Base-by-base conservation (phyloP, 192 early-diverging fungal species). In the Spizellomyces sp. region DNA sequence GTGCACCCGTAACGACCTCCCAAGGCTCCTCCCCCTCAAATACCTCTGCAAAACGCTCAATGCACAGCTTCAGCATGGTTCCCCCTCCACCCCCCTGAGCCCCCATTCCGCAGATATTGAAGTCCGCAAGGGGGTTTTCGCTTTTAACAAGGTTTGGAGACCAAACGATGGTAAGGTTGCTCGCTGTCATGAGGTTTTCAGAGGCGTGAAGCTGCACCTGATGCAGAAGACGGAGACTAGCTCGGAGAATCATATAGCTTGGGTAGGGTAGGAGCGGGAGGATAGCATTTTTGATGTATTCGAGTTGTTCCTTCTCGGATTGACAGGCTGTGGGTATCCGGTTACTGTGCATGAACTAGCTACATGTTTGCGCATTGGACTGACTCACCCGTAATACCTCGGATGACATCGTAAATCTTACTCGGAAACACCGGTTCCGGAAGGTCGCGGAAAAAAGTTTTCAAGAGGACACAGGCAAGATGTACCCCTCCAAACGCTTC, bases 161-260 rank as follows among this genome's bases (percentile, higher is more conserved):
- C 86, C 94, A 92, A 2, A 95, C 91, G 10, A 94, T 87, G 0
- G 93, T 90, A 55, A 96, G 79, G 75, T 93, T 94, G 44, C 81
- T 79, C 5, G 90, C 68, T 2, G 90, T 94, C 96, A 98, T 98
- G 65, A 88, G 83, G 84, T 96, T 98, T 1, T 71, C 69, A 47
- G 77, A 70, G 19, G 86, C 81, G 70, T 91, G 80, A 22, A 85
- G 80, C 21, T 92, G 86, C 41, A 95, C 87, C 15, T 88, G 80
- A 45, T 83, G 79, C 47, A 96, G 79, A 27, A 96, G 86, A 22
- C 80, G 71, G 68, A 91, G 91, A n/a, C 93, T 77, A 46, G 87
- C 87, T 46, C 64, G 67, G 42, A 84, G 58, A 6, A 81, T 67
- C 14, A 74, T 55, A 14, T 19, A 8, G 42, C 45, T 65, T 42